phyloP scores from a whole-genome alignment of 139 green algal species.

The Chlorella sp. region DNA sequence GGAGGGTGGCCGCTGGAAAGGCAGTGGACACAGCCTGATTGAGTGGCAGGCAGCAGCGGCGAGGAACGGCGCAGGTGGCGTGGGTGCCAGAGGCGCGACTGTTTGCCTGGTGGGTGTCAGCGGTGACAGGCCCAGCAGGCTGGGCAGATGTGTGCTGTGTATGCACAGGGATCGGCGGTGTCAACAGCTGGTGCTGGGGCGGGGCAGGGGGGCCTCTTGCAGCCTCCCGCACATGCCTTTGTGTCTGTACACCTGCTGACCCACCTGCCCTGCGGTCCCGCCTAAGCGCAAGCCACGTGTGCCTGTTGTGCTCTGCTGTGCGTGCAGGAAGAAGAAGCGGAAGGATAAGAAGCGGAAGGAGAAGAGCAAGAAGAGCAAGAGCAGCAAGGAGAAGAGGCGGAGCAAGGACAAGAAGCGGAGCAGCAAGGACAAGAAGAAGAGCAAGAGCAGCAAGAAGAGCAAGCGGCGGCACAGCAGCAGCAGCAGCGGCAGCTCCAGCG shows the following conservation, averaged over 20 bases:
- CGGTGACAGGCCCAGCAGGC: no score
- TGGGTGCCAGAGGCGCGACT: background rate
- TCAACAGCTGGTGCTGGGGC: no score
- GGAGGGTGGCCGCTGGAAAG: background rate
- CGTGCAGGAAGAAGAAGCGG: slow-evolving; percentile 32
- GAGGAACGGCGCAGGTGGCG: slow-evolving; percentile 9
- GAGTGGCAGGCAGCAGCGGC: background rate
- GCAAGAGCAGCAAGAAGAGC: slow-evolving; percentile 38
- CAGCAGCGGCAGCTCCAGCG: slow-evolving; percentile 11
- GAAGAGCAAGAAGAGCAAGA: slow-evolving; percentile 20
- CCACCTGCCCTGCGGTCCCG: no score
- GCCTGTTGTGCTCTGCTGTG: no score
- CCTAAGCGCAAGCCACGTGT: no score
- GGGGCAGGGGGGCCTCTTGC: no score
- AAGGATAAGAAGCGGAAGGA: slow-evolving; percentile 54
- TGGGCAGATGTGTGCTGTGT: no score
- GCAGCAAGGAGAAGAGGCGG: background rate
- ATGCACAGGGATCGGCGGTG: background rate
- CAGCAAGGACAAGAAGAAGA: slow-evolving; percentile 5
- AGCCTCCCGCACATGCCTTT: no score
- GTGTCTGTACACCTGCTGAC: no score
- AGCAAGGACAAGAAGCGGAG: slow-evolving; percentile 11
- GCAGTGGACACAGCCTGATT: background rate
- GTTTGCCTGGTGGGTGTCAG: background rate
- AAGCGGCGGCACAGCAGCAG: slow-evolving; percentile 29